Evolutionary conservation across 2,329 filamentous ascomycete species (phyloP).

Genomic region (Fusarium globosum): DNA sequence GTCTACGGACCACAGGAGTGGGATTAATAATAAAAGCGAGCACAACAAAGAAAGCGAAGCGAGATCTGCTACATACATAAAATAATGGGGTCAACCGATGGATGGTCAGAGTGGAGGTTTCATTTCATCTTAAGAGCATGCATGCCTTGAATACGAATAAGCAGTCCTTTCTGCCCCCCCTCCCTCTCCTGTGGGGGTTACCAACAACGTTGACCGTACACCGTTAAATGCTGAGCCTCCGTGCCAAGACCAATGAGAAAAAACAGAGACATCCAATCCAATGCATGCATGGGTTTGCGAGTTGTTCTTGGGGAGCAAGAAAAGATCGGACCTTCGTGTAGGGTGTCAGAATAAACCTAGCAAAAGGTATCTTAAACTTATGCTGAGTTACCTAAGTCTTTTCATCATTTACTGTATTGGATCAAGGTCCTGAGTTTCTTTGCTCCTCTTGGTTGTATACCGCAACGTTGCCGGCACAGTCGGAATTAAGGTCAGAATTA

Average conservation of each 20-base stretch:
- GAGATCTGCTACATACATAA: slow-evolving; percentile 27
- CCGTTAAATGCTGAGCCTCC: slow-evolving; percentile 30
- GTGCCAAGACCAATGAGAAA: slow-evolving; percentile 25
- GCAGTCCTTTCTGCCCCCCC: background rate
- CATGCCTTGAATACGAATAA: slow-evolving; percentile 35
- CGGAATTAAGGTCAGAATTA: background rate
- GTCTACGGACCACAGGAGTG: slow-evolving; percentile 19
- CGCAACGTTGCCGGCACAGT: slow-evolving; percentile 35
- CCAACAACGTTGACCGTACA: background rate
- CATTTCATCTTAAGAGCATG: slow-evolving; percentile 35
- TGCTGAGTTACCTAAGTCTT: background rate
- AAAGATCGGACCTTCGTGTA: background rate
- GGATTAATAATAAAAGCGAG: slow-evolving; percentile 16
- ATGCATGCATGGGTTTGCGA: slow-evolving; percentile 18
- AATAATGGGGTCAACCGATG: slow-evolving; percentile 19
- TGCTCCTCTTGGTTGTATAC: background rate
- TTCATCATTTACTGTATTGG: background rate
- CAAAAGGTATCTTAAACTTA: background rate
- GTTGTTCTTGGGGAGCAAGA: slow-evolving; percentile 5
- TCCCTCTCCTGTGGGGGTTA: background rate
- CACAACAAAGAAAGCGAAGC: slow-evolving; percentile 6
- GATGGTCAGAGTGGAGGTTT: slow-evolving; percentile 33
- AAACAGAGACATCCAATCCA: background rate
- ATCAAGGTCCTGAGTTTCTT: background rate
- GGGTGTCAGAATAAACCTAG: background rate